A percentile compares a stretch with the other conserved stretches of the same genome.
Evolutionary conservation across 1,284 basidiomycete genomes (phyloP).

Genomic region (Microbotryomycetes sp.): DNA sequence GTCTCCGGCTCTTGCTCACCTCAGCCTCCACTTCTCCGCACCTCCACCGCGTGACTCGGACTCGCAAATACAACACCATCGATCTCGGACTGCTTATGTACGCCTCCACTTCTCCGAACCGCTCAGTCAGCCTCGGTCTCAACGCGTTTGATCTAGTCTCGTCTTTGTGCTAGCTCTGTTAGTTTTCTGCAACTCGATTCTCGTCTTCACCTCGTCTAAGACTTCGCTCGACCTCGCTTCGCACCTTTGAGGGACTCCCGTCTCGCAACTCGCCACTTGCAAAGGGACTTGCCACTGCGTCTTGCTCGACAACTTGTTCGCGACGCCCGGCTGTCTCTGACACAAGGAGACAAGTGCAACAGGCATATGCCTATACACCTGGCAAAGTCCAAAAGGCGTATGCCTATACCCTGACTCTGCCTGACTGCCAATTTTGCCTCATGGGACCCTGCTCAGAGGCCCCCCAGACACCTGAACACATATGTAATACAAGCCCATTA

Average conservation of each 20-base stretch:
- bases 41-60: background rate
- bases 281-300: background rate
- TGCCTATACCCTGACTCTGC: background rate
- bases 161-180: background rate
- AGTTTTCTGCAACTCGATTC: background rate
- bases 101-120: background rate
- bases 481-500: no score
- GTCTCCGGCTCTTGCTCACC: background rate
- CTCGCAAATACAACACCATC: background rate
- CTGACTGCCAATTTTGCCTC: background rate
- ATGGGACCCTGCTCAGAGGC: background rate
- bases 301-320: background rate
- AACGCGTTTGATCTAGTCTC: background rate
- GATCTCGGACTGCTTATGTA: background rate
- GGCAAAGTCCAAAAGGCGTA: background rate
- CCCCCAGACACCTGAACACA: no score
- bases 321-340: background rate
- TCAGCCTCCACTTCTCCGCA: background rate
- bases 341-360: background rate
- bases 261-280: background rate
- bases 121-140: background rate
- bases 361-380: background rate
- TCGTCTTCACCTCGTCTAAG: background rate
- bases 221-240: conserved; percentile 11
- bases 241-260: background rate